Base-by-base conservation (phyloP, 495 filamentous ascomycete species). In the Rusavskia elegans region DNA sequence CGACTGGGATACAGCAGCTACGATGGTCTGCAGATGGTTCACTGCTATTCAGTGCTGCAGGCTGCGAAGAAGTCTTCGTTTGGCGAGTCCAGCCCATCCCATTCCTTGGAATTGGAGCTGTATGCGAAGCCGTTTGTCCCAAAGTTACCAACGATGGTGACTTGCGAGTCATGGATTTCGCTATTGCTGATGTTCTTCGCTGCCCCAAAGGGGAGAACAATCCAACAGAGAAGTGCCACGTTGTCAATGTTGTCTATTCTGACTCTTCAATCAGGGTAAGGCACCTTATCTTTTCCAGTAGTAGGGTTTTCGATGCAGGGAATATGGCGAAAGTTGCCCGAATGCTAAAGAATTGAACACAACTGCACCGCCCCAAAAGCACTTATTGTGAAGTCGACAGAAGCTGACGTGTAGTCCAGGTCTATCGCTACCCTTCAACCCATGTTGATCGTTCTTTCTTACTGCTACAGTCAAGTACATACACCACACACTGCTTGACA, bases 51-150 rank as follows among this genome's bases (percentile, higher is more conserved):
- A 92, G 84, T 51, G 86, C 84, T 56, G 87, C 79, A 13, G 92
- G 86, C 0, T 81, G 77, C 52, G 90, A 95, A 58, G 93, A 97
- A 59, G 82, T 97, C 54, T 90, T 78, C 52, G 76, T 90, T 25
- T 98, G 90, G 89, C 71, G 76, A 32, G 60, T 95, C 11, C 64
- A 68, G 1, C 58, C 51, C 1, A 62, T 89, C 11, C 73, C 76
- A 42, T 56, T 65, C 35, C 63, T 78, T 53, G 68, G 79, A 53
- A 45, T 82, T 40, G 71, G 80, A 30, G 77, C 83, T 3, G 69
- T 81, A 4, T 77, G 81, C 54, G 78, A 87, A 57, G 79, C 78
- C 0, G 64, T 69, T 10, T 82, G 78, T 58, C 75, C 76, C 0
- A 76, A 79, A 20, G 68, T 72, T 13, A 78, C 76, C 3, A 67